A percentile compares a stretch with the other conserved stretches of the same genome.
These are phyloP conservation scores for Colletotrichum tamarilloi DNA, from an alignment of 2,329 filamentous ascomycete genomes.

Conservation along the genomic window DNA sequence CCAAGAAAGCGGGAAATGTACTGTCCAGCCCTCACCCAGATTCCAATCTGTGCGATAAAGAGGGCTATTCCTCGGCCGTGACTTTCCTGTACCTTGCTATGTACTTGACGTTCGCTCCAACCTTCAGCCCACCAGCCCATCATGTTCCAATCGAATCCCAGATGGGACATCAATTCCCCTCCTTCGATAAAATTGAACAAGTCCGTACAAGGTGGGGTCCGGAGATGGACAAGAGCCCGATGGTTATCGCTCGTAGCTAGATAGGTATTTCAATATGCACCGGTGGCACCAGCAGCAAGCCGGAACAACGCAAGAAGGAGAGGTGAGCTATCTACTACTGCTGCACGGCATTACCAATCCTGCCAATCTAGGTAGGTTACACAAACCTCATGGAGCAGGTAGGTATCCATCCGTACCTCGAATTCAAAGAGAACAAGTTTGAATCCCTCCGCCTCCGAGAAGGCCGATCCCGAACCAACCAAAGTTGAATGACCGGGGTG, in stretches of 20 bases:
- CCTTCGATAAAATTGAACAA: neutral
- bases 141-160: neutral
- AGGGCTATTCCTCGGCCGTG: too few species aligned
- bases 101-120: too few species aligned
- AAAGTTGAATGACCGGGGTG: neutral
- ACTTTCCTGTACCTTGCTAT: too few species aligned
- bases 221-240: neutral
- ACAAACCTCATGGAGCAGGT: neutral
- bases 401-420: too few species aligned
- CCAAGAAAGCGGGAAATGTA: too few species aligned
- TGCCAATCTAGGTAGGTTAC: neutral
- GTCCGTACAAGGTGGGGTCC: neutral
- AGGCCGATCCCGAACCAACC: neutral
- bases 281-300: too few species aligned
- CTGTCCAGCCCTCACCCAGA: too few species aligned
- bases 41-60: too few species aligned
- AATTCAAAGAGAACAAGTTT: neutral
- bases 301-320: too few species aligned
- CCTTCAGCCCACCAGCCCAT: too few species aligned
- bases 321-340: too few species aligned
- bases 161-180: neutral
- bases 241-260: neutral
- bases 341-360: neutral
- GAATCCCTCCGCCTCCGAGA: neutral
- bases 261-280: neutral